Conservation (phyloP, 73 alveolate genomes). For the Paramecium primaurelia region DNA sequence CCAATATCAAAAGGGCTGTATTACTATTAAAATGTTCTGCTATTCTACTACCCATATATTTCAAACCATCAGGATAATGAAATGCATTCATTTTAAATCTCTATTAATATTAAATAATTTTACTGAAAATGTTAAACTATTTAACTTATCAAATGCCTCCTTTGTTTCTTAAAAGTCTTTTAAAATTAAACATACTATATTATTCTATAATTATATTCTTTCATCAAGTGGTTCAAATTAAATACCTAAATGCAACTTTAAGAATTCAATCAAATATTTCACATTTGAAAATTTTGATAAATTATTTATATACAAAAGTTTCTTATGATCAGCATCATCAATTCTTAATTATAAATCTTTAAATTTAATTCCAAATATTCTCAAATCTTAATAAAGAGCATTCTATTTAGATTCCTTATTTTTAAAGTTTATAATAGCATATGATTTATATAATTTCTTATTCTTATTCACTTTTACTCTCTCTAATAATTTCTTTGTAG, state of each 20-base stretch:
- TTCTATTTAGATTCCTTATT: neutral
- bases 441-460: neutral
- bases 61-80: conserved; percentile 30
- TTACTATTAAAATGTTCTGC: neutral
- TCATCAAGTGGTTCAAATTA: neutral
- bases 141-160: neutral
- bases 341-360: neutral
- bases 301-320: neutral
- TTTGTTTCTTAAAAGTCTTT: neutral
- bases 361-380: neutral
- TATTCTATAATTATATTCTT: neutral
- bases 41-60: neutral
- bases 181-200: neutral
- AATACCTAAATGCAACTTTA: neutral
- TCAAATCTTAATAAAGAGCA: neutral
- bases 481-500: neutral
- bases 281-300: neutral
- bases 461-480: neutral
- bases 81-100: neutral
- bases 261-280: neutral
- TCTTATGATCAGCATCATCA: conserved; percentile 11
- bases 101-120: neutral
- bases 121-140: neutral
- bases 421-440: neutral
- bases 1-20: neutral